Percentiles rank a stretch among this genome's conserved stretches.
Evolutionary conservation across 257 asterid species (phyloP).

Genomic region (Gynochthodes officinalis): DNA sequence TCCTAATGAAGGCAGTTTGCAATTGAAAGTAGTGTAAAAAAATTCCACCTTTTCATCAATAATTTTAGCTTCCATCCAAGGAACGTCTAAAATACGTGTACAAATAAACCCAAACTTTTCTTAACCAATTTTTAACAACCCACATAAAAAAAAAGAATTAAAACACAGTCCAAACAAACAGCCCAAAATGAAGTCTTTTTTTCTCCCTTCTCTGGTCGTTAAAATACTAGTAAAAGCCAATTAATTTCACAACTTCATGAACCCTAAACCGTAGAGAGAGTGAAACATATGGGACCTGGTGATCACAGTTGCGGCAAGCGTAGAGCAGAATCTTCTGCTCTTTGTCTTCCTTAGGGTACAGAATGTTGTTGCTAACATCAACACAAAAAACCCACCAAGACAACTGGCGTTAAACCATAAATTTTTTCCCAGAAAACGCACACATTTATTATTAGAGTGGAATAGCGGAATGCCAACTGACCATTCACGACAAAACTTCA

Average conservation of each 20-base stretch:
- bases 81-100: no score
- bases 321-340: constrained; percentile 79
- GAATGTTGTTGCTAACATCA: constrained; percentile 59
- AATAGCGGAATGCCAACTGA: constrained; percentile 18
- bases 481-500: constrained; percentile 99
- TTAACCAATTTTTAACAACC: no score
- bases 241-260: neutral
- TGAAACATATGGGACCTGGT: constrained; percentile 43
- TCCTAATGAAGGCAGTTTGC: neutral
- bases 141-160: neutral
- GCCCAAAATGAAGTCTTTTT: neutral
- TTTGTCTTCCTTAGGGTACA: constrained; percentile 81
- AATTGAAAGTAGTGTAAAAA: neutral
- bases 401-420: neutral
- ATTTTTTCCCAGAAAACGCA: neutral
- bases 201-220: neutral
- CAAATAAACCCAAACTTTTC: no score
- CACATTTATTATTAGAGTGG: neutral
- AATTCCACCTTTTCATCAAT: neutral
- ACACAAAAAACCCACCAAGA: neutral
- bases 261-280: constrained; percentile 1
- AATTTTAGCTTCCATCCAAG: neutral
- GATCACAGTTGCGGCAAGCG: constrained; percentile 91
- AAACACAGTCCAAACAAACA: neutral
- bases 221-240: neutral